These are phyloP conservation scores for Picea abies DNA, from an alignment of 83 land plant species.

Conservation along the genomic window DNA sequence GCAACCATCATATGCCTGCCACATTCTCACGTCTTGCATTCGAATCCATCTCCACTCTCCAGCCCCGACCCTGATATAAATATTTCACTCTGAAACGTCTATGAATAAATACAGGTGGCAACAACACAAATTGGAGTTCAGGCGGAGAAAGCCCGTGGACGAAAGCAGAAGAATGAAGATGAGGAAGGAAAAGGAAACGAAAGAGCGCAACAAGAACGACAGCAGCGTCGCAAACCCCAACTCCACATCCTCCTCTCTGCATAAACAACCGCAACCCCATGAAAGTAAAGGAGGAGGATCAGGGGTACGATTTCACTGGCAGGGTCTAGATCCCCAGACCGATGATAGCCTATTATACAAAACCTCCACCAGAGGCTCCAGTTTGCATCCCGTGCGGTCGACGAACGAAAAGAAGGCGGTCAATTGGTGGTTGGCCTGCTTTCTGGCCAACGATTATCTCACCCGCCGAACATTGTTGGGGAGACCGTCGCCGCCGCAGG, in stretches of 20 bases:
- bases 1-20: too few relatives aligned
- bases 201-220: not conserved
- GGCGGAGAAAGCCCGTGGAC: not conserved
- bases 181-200: not conserved
- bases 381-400: not conserved
- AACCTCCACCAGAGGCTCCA: too few relatives aligned
- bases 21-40: too few relatives aligned
- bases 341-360: too few relatives aligned
- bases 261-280: not conserved
- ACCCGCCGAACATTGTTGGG: conserved; percentile 2
- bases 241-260: not conserved
- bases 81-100: too few relatives aligned
- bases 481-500: not conserved
- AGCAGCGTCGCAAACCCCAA: not conserved
- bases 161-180: not conserved
- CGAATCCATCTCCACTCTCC: too few relatives aligned
- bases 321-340: too few relatives aligned
- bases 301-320: not conserved
- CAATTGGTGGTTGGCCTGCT: conserved; percentile 10
- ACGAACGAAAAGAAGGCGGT: not conserved
- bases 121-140: not conserved
- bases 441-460: not conserved
- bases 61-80: too few relatives aligned
- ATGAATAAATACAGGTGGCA: too few relatives aligned
- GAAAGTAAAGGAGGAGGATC: not conserved